Evolutionary conservation across 179 eudicot genomes (phyloP).

Genomic region (Spinacia oleracea): DNA sequence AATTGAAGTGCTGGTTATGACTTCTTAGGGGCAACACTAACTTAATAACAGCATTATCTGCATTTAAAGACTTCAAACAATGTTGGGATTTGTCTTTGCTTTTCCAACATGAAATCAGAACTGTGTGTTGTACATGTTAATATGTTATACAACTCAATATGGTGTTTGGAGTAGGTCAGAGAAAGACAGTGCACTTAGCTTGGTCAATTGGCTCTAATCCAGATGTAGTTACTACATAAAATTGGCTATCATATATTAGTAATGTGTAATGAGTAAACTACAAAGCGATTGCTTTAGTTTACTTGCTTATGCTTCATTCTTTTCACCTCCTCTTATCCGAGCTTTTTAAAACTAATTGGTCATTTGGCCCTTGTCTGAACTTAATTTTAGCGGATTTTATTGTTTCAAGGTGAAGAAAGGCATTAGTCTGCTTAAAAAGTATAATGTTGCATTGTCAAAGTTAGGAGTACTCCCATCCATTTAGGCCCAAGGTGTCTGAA

Average conservation of each 20-base stretch:
- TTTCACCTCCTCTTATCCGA: background rate
- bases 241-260: background rate
- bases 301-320: constrained; percentile 1
- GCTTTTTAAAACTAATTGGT: background rate
- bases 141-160: background rate
- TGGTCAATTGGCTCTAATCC: background rate
- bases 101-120: background rate
- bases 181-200: background rate
- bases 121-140: background rate
- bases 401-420: background rate
- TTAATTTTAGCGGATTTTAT: background rate
- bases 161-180: background rate
- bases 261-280: background rate
- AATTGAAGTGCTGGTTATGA: background rate
- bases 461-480: background rate
- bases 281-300: background rate
- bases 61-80: background rate
- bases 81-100: background rate
- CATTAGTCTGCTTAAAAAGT: background rate
- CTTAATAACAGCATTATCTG: background rate
- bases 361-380: background rate
- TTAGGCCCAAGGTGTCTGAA: background rate
- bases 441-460: background rate
- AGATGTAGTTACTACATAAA: background rate
- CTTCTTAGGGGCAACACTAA: background rate